These are phyloP conservation scores for Saccharomyces uvarum DNA, from an alignment of 1,139 yeast species.

Conservation along the genomic window DNA sequence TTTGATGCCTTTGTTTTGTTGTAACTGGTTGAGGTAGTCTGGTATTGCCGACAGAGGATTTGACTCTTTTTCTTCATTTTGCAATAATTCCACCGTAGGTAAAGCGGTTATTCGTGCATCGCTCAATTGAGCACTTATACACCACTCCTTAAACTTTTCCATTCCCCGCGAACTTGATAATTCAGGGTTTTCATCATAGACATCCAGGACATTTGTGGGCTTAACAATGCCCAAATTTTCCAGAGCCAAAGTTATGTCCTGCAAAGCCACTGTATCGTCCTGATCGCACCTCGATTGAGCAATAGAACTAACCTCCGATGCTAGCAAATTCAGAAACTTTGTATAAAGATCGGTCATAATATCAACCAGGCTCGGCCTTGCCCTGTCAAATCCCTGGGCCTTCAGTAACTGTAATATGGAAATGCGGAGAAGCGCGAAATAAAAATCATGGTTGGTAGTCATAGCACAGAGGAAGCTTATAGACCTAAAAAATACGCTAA, in stretches of 20 bases:
- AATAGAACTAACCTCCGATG: slow-evolving; percentile 35
- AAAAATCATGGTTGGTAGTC: slow-evolving; percentile 38
- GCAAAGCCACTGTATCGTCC: slow-evolving; percentile 39
- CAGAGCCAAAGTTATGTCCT: slow-evolving; percentile 58
- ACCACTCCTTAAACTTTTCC: slow-evolving; percentile 43
- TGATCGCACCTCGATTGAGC: slow-evolving; percentile 36
- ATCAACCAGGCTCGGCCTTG: slow-evolving; percentile 55
- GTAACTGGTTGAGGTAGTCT: slow-evolving; percentile 29
- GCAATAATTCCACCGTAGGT: slow-evolving; percentile 32
- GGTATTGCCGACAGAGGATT: slow-evolving; percentile 25
- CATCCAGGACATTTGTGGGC: slow-evolving; percentile 39
- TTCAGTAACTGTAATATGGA: slow-evolving; percentile 61
- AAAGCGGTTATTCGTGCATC: slow-evolving; percentile 36
- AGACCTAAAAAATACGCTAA: neutral
- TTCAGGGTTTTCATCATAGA: slow-evolving; percentile 35
- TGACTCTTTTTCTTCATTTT: slow-evolving; percentile 7
- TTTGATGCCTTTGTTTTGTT: slow-evolving; percentile 11
- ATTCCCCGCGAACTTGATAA: slow-evolving; percentile 37
- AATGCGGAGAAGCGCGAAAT: slow-evolving; percentile 52
- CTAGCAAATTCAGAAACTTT: slow-evolving; percentile 44
- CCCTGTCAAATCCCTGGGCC: slow-evolving; percentile 65
- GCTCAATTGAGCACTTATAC: slow-evolving; percentile 35
- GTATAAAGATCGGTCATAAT: slow-evolving; percentile 56
- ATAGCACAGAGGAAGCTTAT: slow-evolving; percentile 7
- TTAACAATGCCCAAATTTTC: slow-evolving; percentile 46